These are phyloP conservation scores for Xylaria sp. DNA, from an alignment of 495 filamentous ascomycete species.

Conservation along the genomic window DNA sequence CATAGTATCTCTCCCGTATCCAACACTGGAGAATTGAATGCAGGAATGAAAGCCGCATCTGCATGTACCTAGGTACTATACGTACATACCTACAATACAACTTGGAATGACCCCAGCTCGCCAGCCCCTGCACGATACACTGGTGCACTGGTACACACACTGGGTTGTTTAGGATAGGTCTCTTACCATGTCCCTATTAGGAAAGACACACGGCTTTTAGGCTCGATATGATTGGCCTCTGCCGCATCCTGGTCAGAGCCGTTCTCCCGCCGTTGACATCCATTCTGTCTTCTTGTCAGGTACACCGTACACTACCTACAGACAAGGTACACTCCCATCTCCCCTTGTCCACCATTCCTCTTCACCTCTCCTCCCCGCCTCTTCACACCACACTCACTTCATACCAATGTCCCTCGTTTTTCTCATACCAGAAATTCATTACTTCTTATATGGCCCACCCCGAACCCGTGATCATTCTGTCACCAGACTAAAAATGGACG, in stretches of 20 bases:
- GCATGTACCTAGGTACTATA: background rate
- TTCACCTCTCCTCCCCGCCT: slow-evolving; percentile 1
- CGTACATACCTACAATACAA: background rate
- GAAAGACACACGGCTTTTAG: background rate
- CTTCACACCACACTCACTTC: slow-evolving; percentile 18
- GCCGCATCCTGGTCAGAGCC: slow-evolving; percentile 3
- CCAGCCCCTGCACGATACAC: background rate
- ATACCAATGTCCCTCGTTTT: background rate
- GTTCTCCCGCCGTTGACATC: slow-evolving; percentile 16
- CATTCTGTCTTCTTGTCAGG: slow-evolving; percentile 13
- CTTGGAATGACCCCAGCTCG: background rate
- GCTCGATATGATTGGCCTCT: slow-evolving; percentile 11
- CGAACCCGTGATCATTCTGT: slow-evolving; percentile 21
- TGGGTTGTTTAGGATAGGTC: background rate
- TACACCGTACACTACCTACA: slow-evolving; percentile 1
- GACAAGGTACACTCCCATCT: background rate
- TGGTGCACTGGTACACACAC: background rate
- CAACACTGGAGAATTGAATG: background rate
- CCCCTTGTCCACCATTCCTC: slow-evolving; percentile 2
- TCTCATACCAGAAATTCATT: background rate
- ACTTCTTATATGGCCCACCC: slow-evolving; percentile 15
- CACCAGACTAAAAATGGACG: slow-evolving; percentile 19
- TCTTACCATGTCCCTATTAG: slow-evolving; percentile 1
- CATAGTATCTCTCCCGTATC: background rate
- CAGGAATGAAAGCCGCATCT: slow-evolving; percentile 12